Percentiles rank a stretch among this genome's conserved stretches.
phyloP scores from a whole-genome alignment of 2,329 filamentous ascomycete species.

The Aspergillus neotritici region DNA sequence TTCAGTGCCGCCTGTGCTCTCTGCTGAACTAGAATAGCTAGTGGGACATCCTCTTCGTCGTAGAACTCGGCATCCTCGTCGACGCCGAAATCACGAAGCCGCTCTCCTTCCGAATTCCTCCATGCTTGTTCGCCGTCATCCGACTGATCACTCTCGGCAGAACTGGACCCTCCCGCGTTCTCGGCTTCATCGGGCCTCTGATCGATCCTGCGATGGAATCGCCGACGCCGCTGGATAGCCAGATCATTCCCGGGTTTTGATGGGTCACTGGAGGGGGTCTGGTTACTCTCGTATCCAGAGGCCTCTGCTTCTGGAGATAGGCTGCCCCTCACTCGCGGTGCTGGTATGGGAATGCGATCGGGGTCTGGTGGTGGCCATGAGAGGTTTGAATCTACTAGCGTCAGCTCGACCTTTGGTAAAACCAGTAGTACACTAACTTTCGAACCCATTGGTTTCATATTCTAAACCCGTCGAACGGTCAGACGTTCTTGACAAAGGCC shows the following conservation, averaged over 20 bases:
- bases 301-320: constrained; percentile 23
- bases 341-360: constrained; percentile 41
- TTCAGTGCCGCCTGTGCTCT: constrained; percentile 17
- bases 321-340: constrained; percentile 11
- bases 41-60: constrained; percentile 57
- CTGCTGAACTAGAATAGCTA: constrained; percentile 49
- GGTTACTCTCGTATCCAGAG: constrained; percentile 41
- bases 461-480: constrained; percentile 41
- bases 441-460: constrained; percentile 58
- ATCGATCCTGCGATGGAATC: constrained; percentile 38
- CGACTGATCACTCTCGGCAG: constrained; percentile 17
- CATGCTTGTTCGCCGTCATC: constrained; percentile 55
- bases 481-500: constrained; percentile 53
- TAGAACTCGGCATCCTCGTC: constrained; percentile 61
- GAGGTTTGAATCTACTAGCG: constrained; percentile 26
- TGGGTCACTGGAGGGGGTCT: constrained; percentile 44
- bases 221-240: constrained; percentile 34
- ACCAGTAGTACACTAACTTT: constrained; percentile 37
- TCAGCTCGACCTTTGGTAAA: constrained; percentile 2
- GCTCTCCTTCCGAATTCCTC: constrained; percentile 58
- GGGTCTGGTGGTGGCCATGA: constrained; percentile 48
- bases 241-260: constrained; percentile 46
- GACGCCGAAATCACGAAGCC: constrained; percentile 58
- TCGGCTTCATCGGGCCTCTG: constrained; percentile 13
- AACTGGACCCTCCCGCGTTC: constrained; percentile 15